These are phyloP conservation scores for Scytalidium lignicola DNA, from an alignment of 2,329 filamentous ascomycete species.

Conservation along the genomic window DNA sequence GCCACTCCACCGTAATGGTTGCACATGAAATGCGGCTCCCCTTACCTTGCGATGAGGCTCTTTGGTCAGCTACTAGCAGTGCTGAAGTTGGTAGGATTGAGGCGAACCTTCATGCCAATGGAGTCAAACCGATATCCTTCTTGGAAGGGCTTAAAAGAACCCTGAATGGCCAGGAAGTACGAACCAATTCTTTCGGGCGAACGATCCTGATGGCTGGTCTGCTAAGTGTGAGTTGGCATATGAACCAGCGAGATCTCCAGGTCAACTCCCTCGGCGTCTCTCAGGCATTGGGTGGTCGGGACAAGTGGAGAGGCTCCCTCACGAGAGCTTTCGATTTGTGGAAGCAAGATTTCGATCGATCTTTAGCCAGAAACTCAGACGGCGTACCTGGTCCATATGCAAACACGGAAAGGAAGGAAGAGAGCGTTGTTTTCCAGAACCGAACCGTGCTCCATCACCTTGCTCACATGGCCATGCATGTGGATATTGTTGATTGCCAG, in stretches of 20 bases:
- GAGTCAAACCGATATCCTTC: slow-evolving; percentile 80
- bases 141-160: slow-evolving; percentile 88
- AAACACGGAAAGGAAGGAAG: slow-evolving; percentile 54
- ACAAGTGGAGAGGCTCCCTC: slow-evolving; percentile 84
- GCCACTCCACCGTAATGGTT: slow-evolving; percentile 94
- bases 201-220: slow-evolving; percentile 92
- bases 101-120: slow-evolving; percentile 71
- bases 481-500: slow-evolving; percentile 95
- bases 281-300: slow-evolving; percentile 75
- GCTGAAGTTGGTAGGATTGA: slow-evolving; percentile 83
- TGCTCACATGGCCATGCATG: slow-evolving; percentile 96
- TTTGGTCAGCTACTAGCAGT: slow-evolving; percentile 88
- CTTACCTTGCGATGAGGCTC: slow-evolving; percentile 83
- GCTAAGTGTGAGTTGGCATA: slow-evolving; percentile 92
- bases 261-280: slow-evolving; percentile 79
- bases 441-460: slow-evolving; percentile 87
- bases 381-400: slow-evolving; percentile 48
- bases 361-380: slow-evolving; percentile 55
- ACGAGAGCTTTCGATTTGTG: slow-evolving; percentile 89
- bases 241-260: slow-evolving; percentile 93
- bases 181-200: slow-evolving; percentile 88
- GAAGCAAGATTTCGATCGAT: slow-evolving; percentile 87
- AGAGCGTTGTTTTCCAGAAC: slow-evolving; percentile 72
- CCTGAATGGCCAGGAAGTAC: slow-evolving; percentile 76
- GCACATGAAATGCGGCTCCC: slow-evolving; percentile 91